phyloP scores from a whole-genome alignment of 192 early-diverging fungal genomes.

The Backusella mclennaniae region DNA sequence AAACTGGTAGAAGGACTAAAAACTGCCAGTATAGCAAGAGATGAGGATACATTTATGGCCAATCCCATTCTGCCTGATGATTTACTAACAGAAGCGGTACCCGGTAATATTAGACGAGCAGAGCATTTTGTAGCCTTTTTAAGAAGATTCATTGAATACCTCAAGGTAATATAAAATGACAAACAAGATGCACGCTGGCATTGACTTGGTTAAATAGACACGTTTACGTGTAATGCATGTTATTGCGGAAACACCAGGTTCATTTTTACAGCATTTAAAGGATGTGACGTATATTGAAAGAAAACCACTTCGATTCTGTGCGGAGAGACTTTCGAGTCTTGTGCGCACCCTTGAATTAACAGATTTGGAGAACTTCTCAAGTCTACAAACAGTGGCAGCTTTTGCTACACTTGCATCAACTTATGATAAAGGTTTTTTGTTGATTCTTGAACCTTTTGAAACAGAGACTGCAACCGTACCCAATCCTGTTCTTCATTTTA shows the following conservation, averaged over 20 bases:
- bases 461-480: constrained; percentile 89
- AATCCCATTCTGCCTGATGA: constrained; percentile 96
- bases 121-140: constrained; percentile 99
- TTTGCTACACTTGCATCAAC: constrained; percentile 97
- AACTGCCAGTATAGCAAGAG: constrained; percentile 67
- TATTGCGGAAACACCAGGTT: constrained; percentile 91
- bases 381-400: constrained; percentile 81
- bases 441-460: constrained; percentile 97
- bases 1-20: constrained; percentile 88
- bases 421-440: constrained; percentile 92
- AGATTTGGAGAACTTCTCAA: constrained; percentile 84
- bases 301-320: constrained; percentile 94
- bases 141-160: constrained; percentile 94
- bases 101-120: constrained; percentile 95
- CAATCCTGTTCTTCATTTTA: constrained; percentile 91
- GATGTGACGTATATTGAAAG: constrained; percentile 95
- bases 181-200: not conserved
- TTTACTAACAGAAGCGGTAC: constrained; percentile 88
- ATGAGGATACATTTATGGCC: constrained; percentile 86
- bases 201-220: constrained; percentile 50
- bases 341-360: constrained; percentile 91
- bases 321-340: constrained; percentile 86
- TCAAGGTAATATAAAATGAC: constrained; percentile 60
- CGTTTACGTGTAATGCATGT: constrained; percentile 96
- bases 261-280: constrained; percentile 90